phyloP scores from a whole-genome alignment of 1,284 basidiomycete species.

The Ustilago bromivora region DNA sequence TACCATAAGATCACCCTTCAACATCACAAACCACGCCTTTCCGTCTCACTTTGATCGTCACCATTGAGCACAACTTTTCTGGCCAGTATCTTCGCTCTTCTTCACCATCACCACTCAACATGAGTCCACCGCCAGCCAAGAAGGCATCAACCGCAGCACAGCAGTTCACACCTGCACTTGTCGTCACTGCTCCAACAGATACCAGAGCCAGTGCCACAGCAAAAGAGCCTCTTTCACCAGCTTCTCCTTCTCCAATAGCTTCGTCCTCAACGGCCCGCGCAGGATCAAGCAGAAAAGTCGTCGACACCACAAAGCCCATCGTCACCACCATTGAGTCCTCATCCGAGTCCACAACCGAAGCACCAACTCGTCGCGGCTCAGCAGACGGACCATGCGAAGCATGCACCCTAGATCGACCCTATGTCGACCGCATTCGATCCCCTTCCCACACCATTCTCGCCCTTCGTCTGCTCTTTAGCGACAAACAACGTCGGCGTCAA shows the following conservation, averaged over 20 bases:
- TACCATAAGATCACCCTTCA: too few species aligned
- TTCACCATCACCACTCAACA: background rate
- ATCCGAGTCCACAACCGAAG: background rate
- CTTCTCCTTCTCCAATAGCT: background rate
- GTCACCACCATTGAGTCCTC: background rate
- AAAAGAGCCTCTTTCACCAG: background rate
- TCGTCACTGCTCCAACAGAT: conserved; percentile 4
- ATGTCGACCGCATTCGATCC: conserved; percentile 19
- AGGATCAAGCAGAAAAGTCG: background rate
- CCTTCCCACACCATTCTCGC: conserved; percentile 32
- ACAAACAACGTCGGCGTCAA: conserved; percentile 19
- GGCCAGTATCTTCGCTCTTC: background rate
- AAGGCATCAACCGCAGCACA: conserved; percentile 1
- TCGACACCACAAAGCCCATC: background rate
- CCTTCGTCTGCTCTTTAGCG: conserved; percentile 24
- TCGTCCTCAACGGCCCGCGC: conserved; percentile 3
- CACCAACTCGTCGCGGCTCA: background rate
- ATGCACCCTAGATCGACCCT: conserved; percentile 19
- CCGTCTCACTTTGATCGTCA: background rate
- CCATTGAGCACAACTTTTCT: background rate
- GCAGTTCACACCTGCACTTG: background rate
- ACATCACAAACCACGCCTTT: background rate
- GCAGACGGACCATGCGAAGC: conserved; percentile 19
- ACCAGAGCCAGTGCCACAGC: background rate
- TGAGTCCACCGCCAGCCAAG: background rate